These are phyloP conservation scores for Afroboletus lepidellus DNA, from an alignment of 1,284 basidiomycete species.

Conservation along the genomic window DNA sequence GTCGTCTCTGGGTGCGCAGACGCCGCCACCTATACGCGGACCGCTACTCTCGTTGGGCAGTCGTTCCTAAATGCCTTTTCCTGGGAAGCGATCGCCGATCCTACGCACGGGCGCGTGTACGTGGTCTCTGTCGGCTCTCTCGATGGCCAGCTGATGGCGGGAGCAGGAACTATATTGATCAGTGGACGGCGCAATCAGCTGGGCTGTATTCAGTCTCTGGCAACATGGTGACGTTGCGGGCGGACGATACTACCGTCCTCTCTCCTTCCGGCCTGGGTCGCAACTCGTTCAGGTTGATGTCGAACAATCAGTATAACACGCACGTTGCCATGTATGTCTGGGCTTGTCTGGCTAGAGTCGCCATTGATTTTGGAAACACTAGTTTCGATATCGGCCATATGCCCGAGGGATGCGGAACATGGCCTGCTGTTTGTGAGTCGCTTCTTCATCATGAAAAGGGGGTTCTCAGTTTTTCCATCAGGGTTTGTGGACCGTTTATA, in stretches of 20 bases:
- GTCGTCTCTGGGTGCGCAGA: constrained; percentile 2
- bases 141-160: not conserved
- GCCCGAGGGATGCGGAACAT: constrained; percentile 40
- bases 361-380: not conserved
- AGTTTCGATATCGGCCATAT: constrained; percentile 40
- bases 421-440: constrained; percentile 37
- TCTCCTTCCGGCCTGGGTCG: constrained; percentile 34
- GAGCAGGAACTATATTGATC: constrained; percentile 49
- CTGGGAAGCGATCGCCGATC: constrained; percentile 44
- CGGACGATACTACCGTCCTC: constrained; percentile 34
- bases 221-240: constrained; percentile 43
- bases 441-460: not conserved
- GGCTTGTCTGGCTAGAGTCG: no score
- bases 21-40: constrained; percentile 36
- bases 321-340: constrained; percentile 39
- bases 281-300: constrained; percentile 37
- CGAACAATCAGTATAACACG: constrained; percentile 30
- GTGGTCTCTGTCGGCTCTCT: no score
- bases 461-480: constrained; percentile 4
- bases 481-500: constrained; percentile 15
- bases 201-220: constrained; percentile 49
- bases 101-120: constrained; percentile 49
- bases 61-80: constrained; percentile 43
- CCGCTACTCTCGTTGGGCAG: constrained; percentile 40
- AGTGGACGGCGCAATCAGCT: constrained; percentile 39